Conservation (phyloP, 163 green algal species). For the Scenedesmus sp. region DNA sequence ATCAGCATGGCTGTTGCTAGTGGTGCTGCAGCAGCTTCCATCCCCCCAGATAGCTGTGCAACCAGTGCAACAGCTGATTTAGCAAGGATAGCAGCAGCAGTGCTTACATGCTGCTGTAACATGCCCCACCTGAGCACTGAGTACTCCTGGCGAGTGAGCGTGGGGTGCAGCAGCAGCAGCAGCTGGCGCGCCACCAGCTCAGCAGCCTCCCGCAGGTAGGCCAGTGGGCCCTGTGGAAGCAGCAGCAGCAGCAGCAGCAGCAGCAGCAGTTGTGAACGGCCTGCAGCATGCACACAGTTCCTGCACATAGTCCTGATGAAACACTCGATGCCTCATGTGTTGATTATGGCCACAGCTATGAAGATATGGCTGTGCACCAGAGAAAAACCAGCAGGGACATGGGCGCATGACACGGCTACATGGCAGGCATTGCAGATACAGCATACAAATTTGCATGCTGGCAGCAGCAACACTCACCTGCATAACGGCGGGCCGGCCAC, state of each 20-base stretch:
- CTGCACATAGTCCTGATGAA: no score
- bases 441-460: neutral
- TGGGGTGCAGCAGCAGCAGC: neutral
- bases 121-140: neutral
- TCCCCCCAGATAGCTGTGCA: no score
- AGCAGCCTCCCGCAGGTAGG: neutral
- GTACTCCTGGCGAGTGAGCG: neutral
- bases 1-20: no score
- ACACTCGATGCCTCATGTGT: no score
- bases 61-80: neutral
- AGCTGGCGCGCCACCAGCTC: neutral
- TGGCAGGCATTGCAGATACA: neutral
- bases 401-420: no score
- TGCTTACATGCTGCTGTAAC: neutral
- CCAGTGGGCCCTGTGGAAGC: neutral
- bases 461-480: neutral
- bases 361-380: no score
- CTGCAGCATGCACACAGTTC: no score
- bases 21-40: no score
- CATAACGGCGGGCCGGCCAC: no score
- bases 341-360: no score
- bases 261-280: no score
- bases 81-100: neutral
- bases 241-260: neutral
- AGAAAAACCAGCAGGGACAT: neutral